Conservation (phyloP, 2,329 filamentous ascomycete genomes). For the Colletotrichum cereale region DNA sequence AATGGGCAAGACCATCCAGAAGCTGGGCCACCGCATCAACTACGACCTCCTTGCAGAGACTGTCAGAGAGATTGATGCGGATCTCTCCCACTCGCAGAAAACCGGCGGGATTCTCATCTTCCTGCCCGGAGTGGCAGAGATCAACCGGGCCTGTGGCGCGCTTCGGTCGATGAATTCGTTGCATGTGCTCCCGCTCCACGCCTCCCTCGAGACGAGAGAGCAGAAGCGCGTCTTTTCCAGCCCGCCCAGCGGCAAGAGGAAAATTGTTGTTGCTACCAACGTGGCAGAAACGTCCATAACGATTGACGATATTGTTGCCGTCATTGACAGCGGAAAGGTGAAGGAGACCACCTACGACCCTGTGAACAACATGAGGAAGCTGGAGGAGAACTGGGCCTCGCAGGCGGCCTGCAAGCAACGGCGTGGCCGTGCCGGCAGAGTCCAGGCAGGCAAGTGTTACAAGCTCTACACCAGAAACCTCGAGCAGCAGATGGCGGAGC, state of each 20-base stretch:
- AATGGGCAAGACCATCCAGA: constrained; percentile 78
- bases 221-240: constrained; percentile 87
- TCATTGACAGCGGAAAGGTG: constrained; percentile 94
- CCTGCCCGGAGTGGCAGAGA: constrained; percentile 91
- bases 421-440: constrained; percentile 91
- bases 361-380: constrained; percentile 90
- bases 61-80: constrained; percentile 83
- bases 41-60: constrained; percentile 87
- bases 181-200: constrained; percentile 89
- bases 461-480: constrained; percentile 92
- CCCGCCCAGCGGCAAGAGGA: constrained; percentile 83
- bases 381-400: constrained; percentile 96
- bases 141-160: constrained; percentile 81
- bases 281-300: constrained; percentile 99
- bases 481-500: constrained; percentile 86
- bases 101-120: constrained; percentile 96
- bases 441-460: constrained; percentile 91
- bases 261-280: constrained; percentile 95
- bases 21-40: constrained; percentile 86
- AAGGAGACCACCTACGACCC: constrained; percentile 97
- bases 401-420: constrained; percentile 94
- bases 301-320: constrained; percentile 95
- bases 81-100: constrained; percentile 73
- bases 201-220: constrained; percentile 88
- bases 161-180: constrained; percentile 73